phyloP scores from a whole-genome alignment of 768 basidiomycete species.

The Mycena alexandri region DNA sequence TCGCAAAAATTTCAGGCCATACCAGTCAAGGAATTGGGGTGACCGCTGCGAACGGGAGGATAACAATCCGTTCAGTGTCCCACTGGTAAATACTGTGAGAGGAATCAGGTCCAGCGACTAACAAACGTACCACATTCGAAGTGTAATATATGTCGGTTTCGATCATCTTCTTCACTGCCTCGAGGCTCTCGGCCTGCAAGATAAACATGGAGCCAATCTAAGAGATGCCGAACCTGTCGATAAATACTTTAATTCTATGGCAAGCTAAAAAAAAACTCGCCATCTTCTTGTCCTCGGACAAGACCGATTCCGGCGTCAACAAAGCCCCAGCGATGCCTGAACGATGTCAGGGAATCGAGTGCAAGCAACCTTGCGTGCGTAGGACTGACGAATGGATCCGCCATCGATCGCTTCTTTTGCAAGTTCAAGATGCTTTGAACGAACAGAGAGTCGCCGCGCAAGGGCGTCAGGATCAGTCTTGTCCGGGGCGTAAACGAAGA shows the following conservation, averaged over 20 bases:
- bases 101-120: background rate
- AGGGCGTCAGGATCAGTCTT: constrained; percentile 55
- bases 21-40: constrained; percentile 34
- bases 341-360: background rate
- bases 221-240: background rate
- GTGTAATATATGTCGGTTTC: constrained; percentile 39
- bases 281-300: constrained; percentile 58
- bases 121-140: constrained; percentile 35
- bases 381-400: constrained; percentile 51
- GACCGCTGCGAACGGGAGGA: constrained; percentile 32
- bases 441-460: constrained; percentile 54
- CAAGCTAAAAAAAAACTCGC: constrained; percentile 25
- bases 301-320: constrained; percentile 48
- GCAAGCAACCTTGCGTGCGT: background rate
- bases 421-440: constrained; percentile 52
- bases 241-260: background rate
- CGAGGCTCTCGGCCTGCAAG: constrained; percentile 55
- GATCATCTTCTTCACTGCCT: constrained; percentile 40
- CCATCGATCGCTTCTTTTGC: constrained; percentile 45
- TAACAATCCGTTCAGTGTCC: constrained; percentile 36
- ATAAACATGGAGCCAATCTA: constrained; percentile 57
- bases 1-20: too few species aligned
- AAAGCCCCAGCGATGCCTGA: constrained; percentile 51
- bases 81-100: constrained; percentile 17
- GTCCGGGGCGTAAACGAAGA: constrained; percentile 62